Conservation (phyloP, 805 yeast species). For the Pichia scutulata region DNA sequence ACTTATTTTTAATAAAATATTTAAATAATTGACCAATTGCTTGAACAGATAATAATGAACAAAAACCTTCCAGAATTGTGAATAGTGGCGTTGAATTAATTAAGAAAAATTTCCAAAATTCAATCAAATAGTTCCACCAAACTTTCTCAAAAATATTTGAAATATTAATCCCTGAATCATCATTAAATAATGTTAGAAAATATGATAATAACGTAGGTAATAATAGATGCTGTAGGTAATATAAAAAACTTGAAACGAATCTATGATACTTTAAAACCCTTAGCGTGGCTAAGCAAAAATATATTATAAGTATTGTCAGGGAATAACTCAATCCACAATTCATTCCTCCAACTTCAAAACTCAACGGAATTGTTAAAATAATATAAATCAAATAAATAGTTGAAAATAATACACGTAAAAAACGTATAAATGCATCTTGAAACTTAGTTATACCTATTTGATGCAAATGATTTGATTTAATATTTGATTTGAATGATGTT, state of each 20-base stretch:
- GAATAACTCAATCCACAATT: conserved; percentile 84
- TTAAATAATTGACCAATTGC: conserved; percentile 77
- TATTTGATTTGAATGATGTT: conserved; percentile 1
- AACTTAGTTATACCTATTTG: background rate
- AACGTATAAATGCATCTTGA: conserved; percentile 11
- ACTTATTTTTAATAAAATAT: conserved; percentile 54
- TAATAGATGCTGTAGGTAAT: conserved; percentile 73
- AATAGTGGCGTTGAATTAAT: conserved; percentile 83
- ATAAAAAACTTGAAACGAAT: conserved; percentile 42
- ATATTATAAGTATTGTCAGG: conserved; percentile 60
- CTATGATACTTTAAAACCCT: conserved; percentile 46
- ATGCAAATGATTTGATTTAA: background rate
- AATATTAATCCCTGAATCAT: conserved; percentile 8
- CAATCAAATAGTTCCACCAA: conserved; percentile 36
- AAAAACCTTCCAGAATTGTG: conserved; percentile 87
- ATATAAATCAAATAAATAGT: conserved; percentile 59
- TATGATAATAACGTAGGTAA: conserved; percentile 76
- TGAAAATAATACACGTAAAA: conserved; percentile 37
- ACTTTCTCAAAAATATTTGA: conserved; percentile 15
- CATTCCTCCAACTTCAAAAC: conserved; percentile 90
- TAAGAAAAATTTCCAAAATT: conserved; percentile 65
- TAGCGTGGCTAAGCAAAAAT: conserved; percentile 65
- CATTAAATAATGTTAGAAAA: conserved; percentile 48
- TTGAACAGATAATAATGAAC: conserved; percentile 86
- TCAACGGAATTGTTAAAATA: conserved; percentile 78